phyloP scores from a whole-genome alignment of 495 filamentous ascomycete species.

The Penicillium atrosanguineum region DNA sequence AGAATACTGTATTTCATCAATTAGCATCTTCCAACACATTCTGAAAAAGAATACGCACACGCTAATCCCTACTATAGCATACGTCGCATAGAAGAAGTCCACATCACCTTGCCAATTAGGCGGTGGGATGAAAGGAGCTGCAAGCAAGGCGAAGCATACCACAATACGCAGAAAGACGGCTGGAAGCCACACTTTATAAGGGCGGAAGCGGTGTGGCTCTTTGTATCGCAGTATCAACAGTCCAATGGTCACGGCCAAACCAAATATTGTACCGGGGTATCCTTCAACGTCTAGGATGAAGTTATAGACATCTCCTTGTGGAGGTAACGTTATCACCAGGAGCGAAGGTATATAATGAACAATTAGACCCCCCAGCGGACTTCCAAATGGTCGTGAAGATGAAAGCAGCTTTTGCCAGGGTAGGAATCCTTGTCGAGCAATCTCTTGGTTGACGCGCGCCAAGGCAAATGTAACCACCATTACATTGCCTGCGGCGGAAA shows the following conservation, averaged over 20 bases:
- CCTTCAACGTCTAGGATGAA: constrained; percentile 74
- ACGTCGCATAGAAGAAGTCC: constrained; percentile 67
- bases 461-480: constrained; percentile 73
- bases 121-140: constrained; percentile 43
- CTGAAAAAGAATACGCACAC: constrained; percentile 53
- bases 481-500: constrained; percentile 69
- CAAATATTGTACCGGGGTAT: constrained; percentile 63
- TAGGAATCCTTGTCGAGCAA: constrained; percentile 67
- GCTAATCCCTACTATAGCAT: constrained; percentile 67
- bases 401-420: constrained; percentile 62
- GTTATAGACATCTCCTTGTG: constrained; percentile 64
- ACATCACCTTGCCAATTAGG: constrained; percentile 50
- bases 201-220: constrained; percentile 60
- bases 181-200: constrained; percentile 63
- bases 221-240: constrained; percentile 60
- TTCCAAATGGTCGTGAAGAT: constrained; percentile 64
- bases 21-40: background rate
- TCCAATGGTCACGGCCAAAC: constrained; percentile 57
- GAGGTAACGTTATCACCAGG: constrained; percentile 62
- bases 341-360: constrained; percentile 67
- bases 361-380: constrained; percentile 64
- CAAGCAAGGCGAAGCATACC: constrained; percentile 32
- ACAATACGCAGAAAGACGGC: constrained; percentile 40
- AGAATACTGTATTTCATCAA: constrained; percentile 43
- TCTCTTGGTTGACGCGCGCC: constrained; percentile 67